A percentile compares a stretch with the other conserved stretches of the same genome.
These are phyloP conservation scores for Endothia cerciana DNA, from an alignment of 2,329 filamentous ascomycete species.

Conservation along the genomic window DNA sequence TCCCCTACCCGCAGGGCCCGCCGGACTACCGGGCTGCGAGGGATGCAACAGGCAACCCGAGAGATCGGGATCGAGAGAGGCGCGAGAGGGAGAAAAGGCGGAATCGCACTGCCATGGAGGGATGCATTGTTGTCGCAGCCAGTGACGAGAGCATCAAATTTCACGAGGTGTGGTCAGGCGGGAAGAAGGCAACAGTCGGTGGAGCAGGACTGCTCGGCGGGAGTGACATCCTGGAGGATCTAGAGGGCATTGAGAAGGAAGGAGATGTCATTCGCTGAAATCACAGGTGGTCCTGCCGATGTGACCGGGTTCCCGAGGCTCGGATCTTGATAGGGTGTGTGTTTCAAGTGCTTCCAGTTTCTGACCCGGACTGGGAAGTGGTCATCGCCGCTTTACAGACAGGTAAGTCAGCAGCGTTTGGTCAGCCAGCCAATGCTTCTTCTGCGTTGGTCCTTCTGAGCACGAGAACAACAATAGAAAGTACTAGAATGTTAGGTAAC, in stretches of 20 bases:
- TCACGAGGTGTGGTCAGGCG: conserved; percentile 87
- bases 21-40: conserved; percentile 40
- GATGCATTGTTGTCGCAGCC: conserved; percentile 87
- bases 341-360: not conserved
- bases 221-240: conserved; percentile 81
- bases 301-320: not conserved
- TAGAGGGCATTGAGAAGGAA: conserved; percentile 79
- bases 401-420: conserved; percentile 26
- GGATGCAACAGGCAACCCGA: conserved; percentile 47
- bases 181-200: conserved; percentile 55
- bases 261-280: conserved; percentile 71
- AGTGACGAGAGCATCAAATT: conserved; percentile 94
- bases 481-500: conserved; percentile 25
- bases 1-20: conserved; percentile 71
- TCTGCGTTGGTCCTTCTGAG: not conserved
- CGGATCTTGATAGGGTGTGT: too few species aligned
- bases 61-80: not conserved
- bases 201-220: conserved; percentile 71
- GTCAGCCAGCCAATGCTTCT: conserved; percentile 3
- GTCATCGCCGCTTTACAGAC: conserved; percentile 40
- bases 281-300: not conserved
- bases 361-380: not conserved
- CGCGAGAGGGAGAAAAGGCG: conserved; percentile 47
- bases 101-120: conserved; percentile 65
- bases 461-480: conserved; percentile 18